Evolutionary conservation across 139 green algal genomes (phyloP), one percentile per base, ranked within the genome.

Genomic region (Diplosphaera chodatii): DNA sequence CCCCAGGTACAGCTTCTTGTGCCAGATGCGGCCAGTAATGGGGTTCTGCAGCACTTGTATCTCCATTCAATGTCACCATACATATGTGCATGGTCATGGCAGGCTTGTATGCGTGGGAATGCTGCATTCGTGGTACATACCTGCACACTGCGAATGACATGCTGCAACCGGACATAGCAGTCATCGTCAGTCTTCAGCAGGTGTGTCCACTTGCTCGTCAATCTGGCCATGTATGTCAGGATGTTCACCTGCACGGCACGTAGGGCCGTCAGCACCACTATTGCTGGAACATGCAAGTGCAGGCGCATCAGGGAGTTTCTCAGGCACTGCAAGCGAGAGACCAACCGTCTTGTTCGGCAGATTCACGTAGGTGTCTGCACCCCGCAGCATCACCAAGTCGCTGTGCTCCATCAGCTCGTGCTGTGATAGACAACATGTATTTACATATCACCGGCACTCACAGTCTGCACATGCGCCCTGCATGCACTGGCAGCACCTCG

Each of bases 161-260:
- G 63, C 15, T 55, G 55, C 4, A 77, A 55, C 18, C 85, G 66
- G 4, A 91, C 40, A 69, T 82, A 91, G 25, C 82, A 83, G 63
- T 91, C 86, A 32, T 91, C 86, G 55, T 91, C 86, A 1, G 78
- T 85, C 63, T 91, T 91, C 1, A 87, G 32, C 4, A 91, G 73
- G 40, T 91, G 86, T 0, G 86, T 91, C 63, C 76, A 91, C 4
- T 67, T 72, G 28, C 32, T 55, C 10, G n/a, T 33, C 32, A 29
- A 32, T 4, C 59, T 59, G 48, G 48, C 25, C 16, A 25, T 18
- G 25, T 59, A 59, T 18, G 22, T 18, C 8, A 59, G 48, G 13
- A 25, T 59, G 16, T 25, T 10, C 22, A 59, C n/a, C 75, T 81
- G 69, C 37, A 48, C n/a, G n/a, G n/a, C n/a, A n/a, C n/a, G n/a